Percentiles rank a stretch among this genome's conserved stretches.
Conservation (phyloP, 768 basidiomycete genomes). For the Serendipita sp. region DNA sequence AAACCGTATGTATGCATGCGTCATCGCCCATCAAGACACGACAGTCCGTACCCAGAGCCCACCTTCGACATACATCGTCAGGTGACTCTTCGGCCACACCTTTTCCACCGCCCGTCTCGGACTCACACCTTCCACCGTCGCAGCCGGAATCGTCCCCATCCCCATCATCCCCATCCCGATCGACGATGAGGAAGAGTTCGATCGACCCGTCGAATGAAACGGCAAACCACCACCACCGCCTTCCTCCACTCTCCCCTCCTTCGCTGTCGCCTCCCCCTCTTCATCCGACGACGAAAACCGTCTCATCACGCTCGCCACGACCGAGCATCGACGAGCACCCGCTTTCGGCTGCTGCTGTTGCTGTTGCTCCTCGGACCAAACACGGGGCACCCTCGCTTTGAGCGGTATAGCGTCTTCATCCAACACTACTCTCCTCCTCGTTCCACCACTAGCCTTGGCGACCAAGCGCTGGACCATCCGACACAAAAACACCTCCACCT, state of each 20-base stretch:
- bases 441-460: conserved; percentile 18
- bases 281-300: no score
- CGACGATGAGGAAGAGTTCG: neutral
- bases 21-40: neutral
- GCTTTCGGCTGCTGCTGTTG: no score
- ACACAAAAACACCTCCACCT: conserved; percentile 46
- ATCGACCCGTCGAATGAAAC: no score
- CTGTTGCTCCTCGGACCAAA: neutral
- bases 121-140: neutral
- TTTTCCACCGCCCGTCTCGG: conserved; percentile 30
- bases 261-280: neutral
- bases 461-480: conserved; percentile 46
- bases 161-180: neutral
- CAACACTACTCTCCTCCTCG: conserved; percentile 8
- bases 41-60: neutral
- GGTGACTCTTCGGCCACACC: conserved; percentile 29
- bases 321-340: no score
- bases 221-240: neutral
- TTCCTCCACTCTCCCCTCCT: neutral
- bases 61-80: conserved; percentile 37
- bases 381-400: neutral
- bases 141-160: neutral
- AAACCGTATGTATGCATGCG: no score
- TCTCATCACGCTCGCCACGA: neutral
- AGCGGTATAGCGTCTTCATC: neutral